phyloP scores from a whole-genome alignment of 495 filamentous ascomycete genomes.

The Penicillium cosmopolitanum region DNA sequence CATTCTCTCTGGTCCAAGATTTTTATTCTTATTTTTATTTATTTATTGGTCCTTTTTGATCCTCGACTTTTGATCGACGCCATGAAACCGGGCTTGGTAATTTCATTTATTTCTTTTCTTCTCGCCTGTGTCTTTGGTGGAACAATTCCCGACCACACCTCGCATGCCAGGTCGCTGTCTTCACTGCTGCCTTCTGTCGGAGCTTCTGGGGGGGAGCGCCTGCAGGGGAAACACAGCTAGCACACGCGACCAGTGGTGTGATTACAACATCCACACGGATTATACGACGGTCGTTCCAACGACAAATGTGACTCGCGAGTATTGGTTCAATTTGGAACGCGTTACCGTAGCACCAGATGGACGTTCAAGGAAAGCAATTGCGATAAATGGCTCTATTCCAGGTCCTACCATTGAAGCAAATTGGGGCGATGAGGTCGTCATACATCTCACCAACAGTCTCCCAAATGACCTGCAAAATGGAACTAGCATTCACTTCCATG shows the following conservation, averaged over 20 bases:
- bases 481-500: slow-evolving; percentile 52
- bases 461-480: slow-evolving; percentile 70
- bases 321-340: slow-evolving; percentile 6
- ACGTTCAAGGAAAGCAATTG: background rate
- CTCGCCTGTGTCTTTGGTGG: background rate
- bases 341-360: slow-evolving; percentile 2
- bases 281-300: slow-evolving; percentile 7
- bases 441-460: background rate
- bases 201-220: background rate
- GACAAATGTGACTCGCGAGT: slow-evolving; percentile 9
- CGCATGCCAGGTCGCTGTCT: background rate
- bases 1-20: background rate
- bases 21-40: background rate
- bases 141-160: background rate
- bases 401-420: slow-evolving; percentile 8
- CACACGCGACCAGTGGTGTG: slow-evolving; percentile 4
- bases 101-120: background rate
- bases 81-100: background rate
- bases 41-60: background rate
- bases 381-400: background rate
- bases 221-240: slow-evolving; percentile 4
- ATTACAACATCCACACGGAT: slow-evolving; percentile 8
- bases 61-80: background rate
- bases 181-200: background rate
- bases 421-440: slow-evolving; percentile 1